Conservation (phyloP, 2,329 filamentous ascomycete species). For the Leptographium lundbergii region DNA sequence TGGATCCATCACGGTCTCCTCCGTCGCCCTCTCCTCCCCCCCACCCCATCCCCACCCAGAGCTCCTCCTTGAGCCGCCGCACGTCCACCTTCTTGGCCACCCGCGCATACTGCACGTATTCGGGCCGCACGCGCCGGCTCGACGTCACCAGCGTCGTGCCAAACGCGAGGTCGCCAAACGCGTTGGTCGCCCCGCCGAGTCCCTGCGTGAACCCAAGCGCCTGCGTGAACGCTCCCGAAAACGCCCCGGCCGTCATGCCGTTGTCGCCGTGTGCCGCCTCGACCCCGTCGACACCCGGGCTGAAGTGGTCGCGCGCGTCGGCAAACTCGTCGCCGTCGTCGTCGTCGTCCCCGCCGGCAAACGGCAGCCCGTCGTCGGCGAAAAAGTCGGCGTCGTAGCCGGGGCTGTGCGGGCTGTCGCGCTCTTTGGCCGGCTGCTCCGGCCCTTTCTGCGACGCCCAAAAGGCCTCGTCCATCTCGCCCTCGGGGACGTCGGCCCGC, state of each 20-base stretch:
- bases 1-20: constrained; percentile 24
- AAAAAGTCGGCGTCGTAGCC: constrained; percentile 97
- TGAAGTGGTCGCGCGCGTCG: constrained; percentile 69
- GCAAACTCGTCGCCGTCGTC: constrained; percentile 56
- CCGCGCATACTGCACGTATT: constrained; percentile 58
- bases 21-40: constrained; percentile 23
- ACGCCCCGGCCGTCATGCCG: constrained; percentile 11
- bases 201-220: constrained; percentile 18
- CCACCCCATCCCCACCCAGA: constrained; percentile 55
- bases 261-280: background rate
- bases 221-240: constrained; percentile 21
- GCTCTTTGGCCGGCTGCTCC: constrained; percentile 20
- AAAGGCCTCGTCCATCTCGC: constrained; percentile 88
- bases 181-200: constrained; percentile 35
- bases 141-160: constrained; percentile 57
- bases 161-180: constrained; percentile 34
- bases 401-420: constrained; percentile 42
- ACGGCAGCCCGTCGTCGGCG: constrained; percentile 68
- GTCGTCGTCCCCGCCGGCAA: constrained; percentile 57
- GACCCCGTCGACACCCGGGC: constrained; percentile 43
- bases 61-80: constrained; percentile 53
- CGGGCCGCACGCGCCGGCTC: constrained; percentile 48
- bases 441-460: constrained; percentile 67
- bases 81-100: constrained; percentile 63
- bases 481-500: constrained; percentile 43